Evolutionary conservation across 805 yeast species (phyloP).

Genomic region (Clavispora carvajalis): DNA sequence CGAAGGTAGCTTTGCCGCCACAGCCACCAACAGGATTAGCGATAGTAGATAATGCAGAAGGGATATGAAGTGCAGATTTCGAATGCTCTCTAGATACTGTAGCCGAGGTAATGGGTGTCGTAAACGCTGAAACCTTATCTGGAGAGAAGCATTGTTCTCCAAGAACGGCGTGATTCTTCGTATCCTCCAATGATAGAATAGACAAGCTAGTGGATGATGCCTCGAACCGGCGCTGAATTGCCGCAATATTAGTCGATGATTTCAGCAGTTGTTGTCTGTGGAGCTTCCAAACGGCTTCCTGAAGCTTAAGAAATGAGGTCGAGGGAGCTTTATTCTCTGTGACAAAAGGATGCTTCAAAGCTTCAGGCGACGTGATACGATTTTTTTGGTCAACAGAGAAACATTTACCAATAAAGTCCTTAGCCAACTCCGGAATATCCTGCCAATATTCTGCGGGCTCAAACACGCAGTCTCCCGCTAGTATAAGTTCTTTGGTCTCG

Average conservation of each 20-base stretch:
- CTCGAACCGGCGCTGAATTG: neutral
- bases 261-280: constrained; percentile 3
- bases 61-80: neutral
- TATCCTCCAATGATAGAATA: constrained; percentile 4
- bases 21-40: neutral
- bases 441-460: constrained; percentile 59
- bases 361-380: constrained; percentile 43
- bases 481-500: constrained; percentile 64
- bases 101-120: constrained; percentile 14
- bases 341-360: constrained; percentile 42
- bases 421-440: constrained; percentile 46
- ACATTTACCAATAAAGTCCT: constrained; percentile 53
- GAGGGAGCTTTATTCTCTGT: constrained; percentile 4
- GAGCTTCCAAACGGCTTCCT: constrained; percentile 12
- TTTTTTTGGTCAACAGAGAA: constrained; percentile 40
- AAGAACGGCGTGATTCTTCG: constrained; percentile 5
- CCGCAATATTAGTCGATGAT: neutral
- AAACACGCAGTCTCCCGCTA: constrained; percentile 50
- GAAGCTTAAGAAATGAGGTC: constrained; percentile 11
- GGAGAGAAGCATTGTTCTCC: constrained; percentile 16
- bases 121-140: constrained; percentile 13
- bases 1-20: constrained; percentile 5
- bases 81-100: constrained; percentile 12
- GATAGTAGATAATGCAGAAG: neutral
- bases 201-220: constrained; percentile 1